Evolutionary conservation across 2,329 filamentous ascomycete genomes (phyloP), one percentile per base, ranked within the genome.

Genomic region (Cercospora citrullina): DNA sequence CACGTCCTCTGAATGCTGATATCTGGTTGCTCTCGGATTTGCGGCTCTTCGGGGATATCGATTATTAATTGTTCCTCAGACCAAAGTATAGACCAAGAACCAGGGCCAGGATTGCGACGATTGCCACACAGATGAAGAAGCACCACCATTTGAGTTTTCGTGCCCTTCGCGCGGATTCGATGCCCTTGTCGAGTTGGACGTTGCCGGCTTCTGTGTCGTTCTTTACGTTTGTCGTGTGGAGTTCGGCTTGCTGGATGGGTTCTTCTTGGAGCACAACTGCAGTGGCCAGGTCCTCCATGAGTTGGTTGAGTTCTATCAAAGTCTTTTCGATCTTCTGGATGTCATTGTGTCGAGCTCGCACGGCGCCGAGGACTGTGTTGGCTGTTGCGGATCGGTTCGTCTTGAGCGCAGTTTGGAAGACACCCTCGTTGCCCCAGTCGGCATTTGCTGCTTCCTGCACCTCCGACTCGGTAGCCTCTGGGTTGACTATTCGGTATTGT

Each of bases 101-200:
- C 31, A 87, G 78, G 18, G 80, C 86, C 48, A 87, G 63, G 51
- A 87, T 83, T 64, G 80, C 72, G 28, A 84, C 70, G 69, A 86
- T 85, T 26, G 81, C 68, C 21, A 85, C 74, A 30, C 80, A 75
- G 57, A 93, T 83, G 69, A 88, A 80, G 69, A 91, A 82, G 77
- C 90, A 92, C 86, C 87, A 93, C 91, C 92, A 94, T 84, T 94
- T 94, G 81, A 92, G 86, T 83, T 89, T 91, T 75, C 91, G 86
- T 73, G 87, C 86, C 73, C 87, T 85, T 72, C 86, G 84, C 60
- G 91, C 91, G 74, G 86, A 86, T 71, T 86, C 84, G 73, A 90
- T 91, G 68, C 89, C 91, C 76, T 87, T 84, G 72, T 86, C 85
- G 68, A 94, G 87, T 73, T 94, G 86, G 69, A 84, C 82, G 79